Percentiles rank a stretch among this genome's conserved stretches.
Conservation (phyloP, 306 rosid species). For the Trifolium dubium region DNA sequence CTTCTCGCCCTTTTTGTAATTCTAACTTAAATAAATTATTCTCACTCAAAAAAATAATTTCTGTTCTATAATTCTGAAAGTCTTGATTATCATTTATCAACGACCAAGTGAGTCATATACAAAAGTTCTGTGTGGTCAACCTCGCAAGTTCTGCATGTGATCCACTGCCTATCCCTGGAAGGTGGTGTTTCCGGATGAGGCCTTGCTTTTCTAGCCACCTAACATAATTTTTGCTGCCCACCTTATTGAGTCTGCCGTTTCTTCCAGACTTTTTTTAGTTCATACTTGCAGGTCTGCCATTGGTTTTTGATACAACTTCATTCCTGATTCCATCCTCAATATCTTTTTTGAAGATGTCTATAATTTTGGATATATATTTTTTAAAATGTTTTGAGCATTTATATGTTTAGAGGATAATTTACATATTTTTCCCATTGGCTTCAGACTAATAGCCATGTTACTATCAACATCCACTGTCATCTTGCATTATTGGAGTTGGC, state of each 20-base stretch:
- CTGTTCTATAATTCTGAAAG: constrained; percentile 4
- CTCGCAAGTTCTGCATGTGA: not conserved
- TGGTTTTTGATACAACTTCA: too few species aligned
- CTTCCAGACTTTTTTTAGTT: too few species aligned
- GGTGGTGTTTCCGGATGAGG: not conserved
- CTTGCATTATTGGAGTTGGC: not conserved
- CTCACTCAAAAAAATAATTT: not conserved
- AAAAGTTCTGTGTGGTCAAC: not conserved
- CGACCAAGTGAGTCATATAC: not conserved
- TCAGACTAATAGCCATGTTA: not conserved
- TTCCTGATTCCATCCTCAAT: too few species aligned
- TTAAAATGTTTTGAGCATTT: not conserved
- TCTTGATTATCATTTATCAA: not conserved
- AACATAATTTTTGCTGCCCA: too few species aligned
- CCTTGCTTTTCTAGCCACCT: not conserved
- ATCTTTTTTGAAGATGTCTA: not conserved
- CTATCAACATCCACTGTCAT: not conserved
- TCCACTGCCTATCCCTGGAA: too few species aligned
- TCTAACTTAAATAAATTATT: not conserved
- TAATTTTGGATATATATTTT: not conserved
- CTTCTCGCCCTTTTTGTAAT: not conserved
- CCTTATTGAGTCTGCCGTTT: too few species aligned
- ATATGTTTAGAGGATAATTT: not conserved
- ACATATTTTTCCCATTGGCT: not conserved
- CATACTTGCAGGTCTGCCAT: too few species aligned